A percentile compares a stretch with the other conserved stretches of the same genome.
phyloP scores from a whole-genome alignment of 169 alveolate species.

The Amoebophrya sp. region DNA sequence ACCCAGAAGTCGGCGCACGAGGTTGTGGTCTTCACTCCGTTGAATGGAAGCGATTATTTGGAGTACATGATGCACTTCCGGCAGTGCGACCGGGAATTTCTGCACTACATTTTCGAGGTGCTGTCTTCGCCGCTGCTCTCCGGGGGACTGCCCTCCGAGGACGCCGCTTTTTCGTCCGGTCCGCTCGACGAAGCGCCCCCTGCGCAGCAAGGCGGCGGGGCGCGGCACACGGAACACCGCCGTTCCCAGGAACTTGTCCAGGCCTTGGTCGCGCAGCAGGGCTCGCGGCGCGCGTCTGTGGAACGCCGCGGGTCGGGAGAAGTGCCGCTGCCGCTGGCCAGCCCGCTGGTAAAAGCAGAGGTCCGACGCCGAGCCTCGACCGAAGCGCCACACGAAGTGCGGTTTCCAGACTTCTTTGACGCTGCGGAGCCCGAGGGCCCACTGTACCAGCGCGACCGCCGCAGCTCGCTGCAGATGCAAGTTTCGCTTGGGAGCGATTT shows the following conservation, averaged over 20 bases:
- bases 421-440: too few species aligned
- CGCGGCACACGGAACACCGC: too few species aligned
- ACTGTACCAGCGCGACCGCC: not conserved
- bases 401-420: too few species aligned
- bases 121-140: not conserved
- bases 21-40: not conserved
- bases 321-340: not conserved
- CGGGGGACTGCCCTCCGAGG: too few species aligned
- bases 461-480: not conserved
- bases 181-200: too few species aligned
- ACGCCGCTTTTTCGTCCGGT: too few species aligned
- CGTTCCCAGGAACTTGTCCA: too few species aligned
- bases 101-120: not conserved
- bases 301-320: not conserved
- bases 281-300: too few species aligned
- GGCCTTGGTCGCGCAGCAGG: too few species aligned
- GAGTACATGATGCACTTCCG: not conserved
- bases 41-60: not conserved
- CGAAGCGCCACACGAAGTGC: too few species aligned
- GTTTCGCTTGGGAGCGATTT: not conserved
- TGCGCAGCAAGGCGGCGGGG: too few species aligned
- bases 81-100: not conserved
- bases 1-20: too few species aligned
- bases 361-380: not conserved
- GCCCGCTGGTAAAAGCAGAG: not conserved